Evolutionary conservation across 106 monocot genomes (phyloP), one percentile per base, ranked within the genome.

Genomic region (Amphibolis antarctica): DNA sequence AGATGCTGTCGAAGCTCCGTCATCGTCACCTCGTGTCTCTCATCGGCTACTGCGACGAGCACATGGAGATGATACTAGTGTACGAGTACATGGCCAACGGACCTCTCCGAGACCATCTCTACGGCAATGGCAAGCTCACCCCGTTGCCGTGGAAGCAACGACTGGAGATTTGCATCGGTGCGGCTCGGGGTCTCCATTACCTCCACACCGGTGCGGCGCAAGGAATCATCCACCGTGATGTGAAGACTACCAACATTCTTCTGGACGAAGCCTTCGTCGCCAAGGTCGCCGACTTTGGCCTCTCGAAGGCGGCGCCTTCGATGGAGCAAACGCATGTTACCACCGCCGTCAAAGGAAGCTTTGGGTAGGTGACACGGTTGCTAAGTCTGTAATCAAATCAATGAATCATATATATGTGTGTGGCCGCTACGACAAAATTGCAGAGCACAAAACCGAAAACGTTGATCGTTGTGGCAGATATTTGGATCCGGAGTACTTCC

Each of bases 51-150:
- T 67, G 67, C 67, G 67, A 67, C 67, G 55, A 67, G 44, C 43
- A 55, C 55, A 31, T 36, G 43, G 67, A 67, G 67, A 67, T 67
- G 67, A 67, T 67, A 5, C 67, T 67, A 10, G 67, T 67, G 30
- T 67, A 67, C 67, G 67, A 67, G 67, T 67, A 55, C 67, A 67
- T 67, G 67, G 53, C 67, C 15, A 67, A 67, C 20, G 67, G 67
- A 42, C 55, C 55, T 21, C 30, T 67, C 42, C 24, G 67, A 3
- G 67, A 67, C 53, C 67, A 67, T 14, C 53, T 67, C 30, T 67
- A 67, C 67, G 67, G 67, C 4, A 67, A 55, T 19, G 55, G 19
- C 10, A 36, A 44, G 24, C 67, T 4, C 2, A 36, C 67, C 18
- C 13, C 67, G 23, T 21, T 67, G 19, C n/a, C 67, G 15, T 67